These are phyloP conservation scores for Russula dissimulans DNA, from an alignment of 768 basidiomycete genomes.

Conservation along the genomic window DNA sequence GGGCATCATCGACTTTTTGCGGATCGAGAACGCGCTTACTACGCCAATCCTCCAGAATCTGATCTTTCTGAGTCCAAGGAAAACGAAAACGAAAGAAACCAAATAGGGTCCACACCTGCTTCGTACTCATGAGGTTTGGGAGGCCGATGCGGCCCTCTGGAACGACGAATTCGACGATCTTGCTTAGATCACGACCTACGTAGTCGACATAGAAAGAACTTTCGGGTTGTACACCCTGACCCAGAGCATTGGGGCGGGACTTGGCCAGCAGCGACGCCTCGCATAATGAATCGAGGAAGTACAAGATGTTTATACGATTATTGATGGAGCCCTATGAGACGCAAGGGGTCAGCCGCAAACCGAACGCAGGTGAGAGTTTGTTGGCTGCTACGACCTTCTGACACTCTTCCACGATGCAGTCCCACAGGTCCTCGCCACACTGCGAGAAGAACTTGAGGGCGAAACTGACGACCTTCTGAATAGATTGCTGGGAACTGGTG, in stretches of 20 bases:
- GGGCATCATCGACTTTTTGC: slow-evolving; percentile 61
- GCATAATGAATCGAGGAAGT: slow-evolving; percentile 83
- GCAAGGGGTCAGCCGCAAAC: not conserved
- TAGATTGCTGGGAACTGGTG: slow-evolving; percentile 71
- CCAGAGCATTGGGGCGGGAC: slow-evolving; percentile 39
- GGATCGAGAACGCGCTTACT: slow-evolving; percentile 78
- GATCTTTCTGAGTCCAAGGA: not conserved
- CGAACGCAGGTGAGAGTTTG: slow-evolving; percentile 1
- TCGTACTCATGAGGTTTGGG: slow-evolving; percentile 79
- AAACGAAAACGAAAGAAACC: not conserved
- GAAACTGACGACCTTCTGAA: slow-evolving; percentile 78
- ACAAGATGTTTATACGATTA: slow-evolving; percentile 86
- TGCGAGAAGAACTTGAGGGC: slow-evolving; percentile 76
- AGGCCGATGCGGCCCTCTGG: slow-evolving; percentile 82
- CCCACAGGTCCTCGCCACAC: slow-evolving; percentile 91
- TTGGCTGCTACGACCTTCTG: slow-evolving; percentile 50
- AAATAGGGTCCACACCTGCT: slow-evolving; percentile 47
- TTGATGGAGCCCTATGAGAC: slow-evolving; percentile 59
- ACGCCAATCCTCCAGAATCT: slow-evolving; percentile 92
- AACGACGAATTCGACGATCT: slow-evolving; percentile 79
- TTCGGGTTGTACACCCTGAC: slow-evolving; percentile 28
- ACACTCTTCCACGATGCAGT: slow-evolving; percentile 85
- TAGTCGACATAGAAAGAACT: slow-evolving; percentile 66
- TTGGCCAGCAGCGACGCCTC: slow-evolving; percentile 66
- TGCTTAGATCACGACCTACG: slow-evolving; percentile 65